Evolutionary conservation across 352 stramenopile species (phyloP).

Genomic region (Phytopythium delawarense): DNA sequence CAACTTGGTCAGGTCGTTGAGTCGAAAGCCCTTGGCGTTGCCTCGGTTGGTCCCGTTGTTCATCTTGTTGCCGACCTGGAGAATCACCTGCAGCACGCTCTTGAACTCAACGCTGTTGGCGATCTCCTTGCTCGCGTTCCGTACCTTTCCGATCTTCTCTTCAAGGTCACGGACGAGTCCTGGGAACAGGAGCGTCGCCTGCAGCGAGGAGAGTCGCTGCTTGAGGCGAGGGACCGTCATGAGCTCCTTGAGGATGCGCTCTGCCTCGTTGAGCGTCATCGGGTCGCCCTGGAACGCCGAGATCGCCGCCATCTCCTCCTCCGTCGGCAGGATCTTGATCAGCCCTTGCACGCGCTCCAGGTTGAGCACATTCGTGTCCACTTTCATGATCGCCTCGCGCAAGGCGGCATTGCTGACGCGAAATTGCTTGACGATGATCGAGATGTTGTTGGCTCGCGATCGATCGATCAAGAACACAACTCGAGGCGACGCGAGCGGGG

Average conservation of each 20-base stretch:
- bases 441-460: conserved; percentile 85
- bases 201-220: conserved; percentile 49
- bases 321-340: conserved; percentile 85
- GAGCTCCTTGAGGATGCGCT: conserved; percentile 75
- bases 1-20: conserved; percentile 66
- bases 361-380: conserved; percentile 70
- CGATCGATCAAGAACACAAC: conserved; percentile 78
- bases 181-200: conserved; percentile 67
- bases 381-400: conserved; percentile 77
- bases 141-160: conserved; percentile 60
- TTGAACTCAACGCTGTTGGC: conserved; percentile 64
- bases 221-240: conserved; percentile 72
- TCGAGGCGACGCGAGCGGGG: conserved; percentile 46
- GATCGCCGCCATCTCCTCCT: conserved; percentile 80
- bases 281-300: conserved; percentile 55
- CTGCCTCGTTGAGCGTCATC: conserved; percentile 66
- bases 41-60: conserved; percentile 69
- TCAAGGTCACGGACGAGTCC: conserved; percentile 56
- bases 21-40: conserved; percentile 65
- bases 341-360: conserved; percentile 82
- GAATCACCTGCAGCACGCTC: conserved; percentile 56
- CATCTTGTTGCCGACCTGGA: conserved; percentile 86
- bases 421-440: conserved; percentile 96
- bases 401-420: conserved; percentile 88
- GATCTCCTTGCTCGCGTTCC: conserved; percentile 53